Percentiles rank a stretch among this genome's conserved stretches.
Evolutionary conservation across 2,329 filamentous ascomycete species (phyloP).

Genomic region (Biscogniauxia marginata): DNA sequence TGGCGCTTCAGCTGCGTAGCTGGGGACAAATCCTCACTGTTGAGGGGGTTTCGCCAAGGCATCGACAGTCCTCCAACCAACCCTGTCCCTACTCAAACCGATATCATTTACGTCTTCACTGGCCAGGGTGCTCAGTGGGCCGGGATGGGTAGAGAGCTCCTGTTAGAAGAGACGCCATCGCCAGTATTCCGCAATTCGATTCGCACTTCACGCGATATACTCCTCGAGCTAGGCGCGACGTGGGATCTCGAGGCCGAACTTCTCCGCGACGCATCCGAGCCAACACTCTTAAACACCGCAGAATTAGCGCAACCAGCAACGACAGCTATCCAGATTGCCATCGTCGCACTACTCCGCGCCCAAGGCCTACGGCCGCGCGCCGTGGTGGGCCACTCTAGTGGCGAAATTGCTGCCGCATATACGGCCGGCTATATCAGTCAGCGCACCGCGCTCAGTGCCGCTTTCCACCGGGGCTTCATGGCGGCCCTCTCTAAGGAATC

Average conservation of each 20-base stretch:
- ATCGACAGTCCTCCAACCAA: neutral
- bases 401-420: conserved; percentile 10
- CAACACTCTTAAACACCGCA: neutral
- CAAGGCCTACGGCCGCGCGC: neutral
- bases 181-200: conserved; percentile 8
- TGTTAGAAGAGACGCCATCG: neutral
- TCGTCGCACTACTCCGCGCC: neutral
- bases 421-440: conserved; percentile 1
- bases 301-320: conserved; percentile 7
- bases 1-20: conserved; percentile 14
- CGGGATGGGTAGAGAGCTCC: conserved; percentile 20
- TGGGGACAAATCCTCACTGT: neutral
- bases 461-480: conserved; percentile 9
- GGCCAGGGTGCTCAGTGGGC: conserved; percentile 21
- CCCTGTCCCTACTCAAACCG: neutral
- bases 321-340: conserved; percentile 5
- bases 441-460: neutral
- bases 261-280: neutral
- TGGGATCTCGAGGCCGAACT: conserved; percentile 13
- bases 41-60: neutral
- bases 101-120: conserved; percentile 12
- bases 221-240: conserved; percentile 7
- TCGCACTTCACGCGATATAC: conserved; percentile 3
- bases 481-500: neutral
- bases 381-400: conserved; percentile 8